Evolutionary conservation across 768 basidiomycete genomes (phyloP), one percentile per base, ranked within the genome.

Genomic region (Hysterangium stoloniferum): DNA sequence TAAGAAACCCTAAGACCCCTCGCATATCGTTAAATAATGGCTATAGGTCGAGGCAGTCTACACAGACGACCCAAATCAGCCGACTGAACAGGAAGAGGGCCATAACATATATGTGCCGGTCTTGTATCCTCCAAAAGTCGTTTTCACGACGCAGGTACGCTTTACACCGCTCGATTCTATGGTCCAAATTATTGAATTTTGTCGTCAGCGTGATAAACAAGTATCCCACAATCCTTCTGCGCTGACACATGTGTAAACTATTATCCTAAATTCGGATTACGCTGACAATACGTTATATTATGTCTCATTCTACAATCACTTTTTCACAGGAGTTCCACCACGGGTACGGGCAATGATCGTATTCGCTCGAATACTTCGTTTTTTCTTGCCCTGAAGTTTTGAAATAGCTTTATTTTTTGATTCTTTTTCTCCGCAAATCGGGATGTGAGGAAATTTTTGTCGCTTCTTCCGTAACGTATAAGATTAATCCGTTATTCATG

Each of bases 111-210:
- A 32, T 47, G 32, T 47, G 24, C 13, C 45, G 15, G 32, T 47
- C 6, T 24, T 17, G 3, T n/a, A 47, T 22, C 45, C 45, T 17
- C 45, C 45, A 22, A 47, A 47, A 33, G 31, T 47, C 19, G 45
- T 47, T 13, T 47, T 47, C 32, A 47, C 45, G n/a, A 47, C 45
- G 8, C 27, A 47, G 45, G 45, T 47, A 47, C 19, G 17, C 8
- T n/a, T 6, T 6, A 15, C n/a, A 12, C 17, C n/a, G 25, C 3
- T 32, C 15, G 45, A 15, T 13, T 22, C 28, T 6, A 12, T 11
- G 2, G 17, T 12, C 13, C 40, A 25, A 22, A 41, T 41, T 41
- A 8, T 25, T 41, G 17, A 41, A 20, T 41, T 20, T 12, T 45
- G 25, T 45, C 5, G 6, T 31, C 45, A 47, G 45, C 31, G n/a